Conservation (phyloP, 2,329 filamentous ascomycete species). For the Aspergillus hiratsukae region DNA sequence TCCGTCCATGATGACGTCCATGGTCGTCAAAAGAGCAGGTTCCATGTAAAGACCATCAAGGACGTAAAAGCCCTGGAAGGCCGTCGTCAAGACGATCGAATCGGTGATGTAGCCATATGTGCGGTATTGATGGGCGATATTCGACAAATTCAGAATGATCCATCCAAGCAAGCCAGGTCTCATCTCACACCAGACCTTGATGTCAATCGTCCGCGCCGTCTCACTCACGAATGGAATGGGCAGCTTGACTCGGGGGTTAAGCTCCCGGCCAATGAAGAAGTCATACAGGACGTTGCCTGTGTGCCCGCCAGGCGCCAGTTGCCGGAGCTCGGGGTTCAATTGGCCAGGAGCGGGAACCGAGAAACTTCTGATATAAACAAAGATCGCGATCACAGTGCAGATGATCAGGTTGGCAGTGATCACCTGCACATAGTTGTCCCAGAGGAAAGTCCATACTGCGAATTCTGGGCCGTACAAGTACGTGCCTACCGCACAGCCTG, state of each 20-base stretch:
- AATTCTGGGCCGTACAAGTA: slow-evolving; percentile 74
- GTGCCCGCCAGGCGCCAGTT: slow-evolving; percentile 76
- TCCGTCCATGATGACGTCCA: slow-evolving; percentile 88
- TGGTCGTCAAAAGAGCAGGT: slow-evolving; percentile 81
- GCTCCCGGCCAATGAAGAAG: slow-evolving; percentile 93
- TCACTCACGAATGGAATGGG: slow-evolving; percentile 68
- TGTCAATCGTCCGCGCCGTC: slow-evolving; percentile 63
- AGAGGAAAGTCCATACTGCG: slow-evolving; percentile 85
- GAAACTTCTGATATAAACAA: slow-evolving; percentile 79
- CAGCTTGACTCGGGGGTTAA: slow-evolving; percentile 73
- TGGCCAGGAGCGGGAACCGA: slow-evolving; percentile 58
- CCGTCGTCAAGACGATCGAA: slow-evolving; percentile 73
- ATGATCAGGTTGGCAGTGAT: slow-evolving; percentile 79
- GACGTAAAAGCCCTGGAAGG: slow-evolving; percentile 76
- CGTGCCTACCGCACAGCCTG: slow-evolving; percentile 70
- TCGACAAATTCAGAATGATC: slow-evolving; percentile 79
- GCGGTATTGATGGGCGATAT: slow-evolving; percentile 82
- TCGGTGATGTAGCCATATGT: slow-evolving; percentile 79
- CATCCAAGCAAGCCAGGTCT: slow-evolving; percentile 89
- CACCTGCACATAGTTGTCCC: slow-evolving; percentile 83
- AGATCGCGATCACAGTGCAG: slow-evolving; percentile 66
- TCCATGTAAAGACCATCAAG: slow-evolving; percentile 86
- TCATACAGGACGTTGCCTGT: slow-evolving; percentile 86
- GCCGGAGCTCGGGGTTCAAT: slow-evolving; percentile 66
- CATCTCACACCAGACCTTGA: slow-evolving; percentile 86